These are phyloP conservation scores for Apiospora aurea DNA, from an alignment of 2,329 filamentous ascomycete genomes.

Conservation along the genomic window DNA sequence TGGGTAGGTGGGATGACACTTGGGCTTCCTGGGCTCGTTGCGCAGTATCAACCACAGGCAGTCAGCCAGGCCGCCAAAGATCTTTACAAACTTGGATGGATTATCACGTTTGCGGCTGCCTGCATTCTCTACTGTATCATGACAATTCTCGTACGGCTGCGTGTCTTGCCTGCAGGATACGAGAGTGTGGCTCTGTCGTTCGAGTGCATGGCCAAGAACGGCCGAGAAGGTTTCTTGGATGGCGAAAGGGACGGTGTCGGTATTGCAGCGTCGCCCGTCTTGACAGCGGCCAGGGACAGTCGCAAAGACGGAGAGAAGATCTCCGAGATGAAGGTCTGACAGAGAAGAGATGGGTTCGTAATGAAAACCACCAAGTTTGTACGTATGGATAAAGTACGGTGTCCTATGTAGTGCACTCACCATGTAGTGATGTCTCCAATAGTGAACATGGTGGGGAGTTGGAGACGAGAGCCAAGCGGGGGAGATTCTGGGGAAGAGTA, in stretches of 20 bases:
- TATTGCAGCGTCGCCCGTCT: slow-evolving; percentile 8
- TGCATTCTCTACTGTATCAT: slow-evolving; percentile 15
- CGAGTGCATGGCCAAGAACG: slow-evolving; percentile 25
- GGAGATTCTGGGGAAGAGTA: not conserved
- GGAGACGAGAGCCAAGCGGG: not conserved
- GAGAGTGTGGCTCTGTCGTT: slow-evolving; percentile 21
- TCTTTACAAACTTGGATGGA: slow-evolving; percentile 43
- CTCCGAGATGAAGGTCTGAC: slow-evolving; percentile 2
- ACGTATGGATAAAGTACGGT: not conserved
- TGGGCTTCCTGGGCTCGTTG: slow-evolving; percentile 43
- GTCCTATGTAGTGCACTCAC: not conserved
- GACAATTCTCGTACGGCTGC: slow-evolving; percentile 5
- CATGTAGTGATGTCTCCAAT: not conserved
- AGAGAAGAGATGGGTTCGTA: not conserved
- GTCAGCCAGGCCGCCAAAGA: slow-evolving; percentile 40
- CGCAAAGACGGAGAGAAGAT: not conserved
- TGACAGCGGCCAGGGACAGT: not conserved
- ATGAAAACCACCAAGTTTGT: not conserved
- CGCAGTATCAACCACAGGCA: slow-evolving; percentile 41
- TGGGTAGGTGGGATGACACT: slow-evolving; percentile 39
- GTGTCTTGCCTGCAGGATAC: slow-evolving; percentile 19
- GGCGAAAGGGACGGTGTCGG: slow-evolving; percentile 20
- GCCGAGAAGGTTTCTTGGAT: slow-evolving; percentile 25
- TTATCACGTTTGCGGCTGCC: slow-evolving; percentile 24
- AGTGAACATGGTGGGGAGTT: not conserved